A percentile compares a stretch with the other conserved stretches of the same genome.
Conservation (phyloP, 2,329 filamentous ascomycete species). For the Xylariaceae sp. region DNA sequence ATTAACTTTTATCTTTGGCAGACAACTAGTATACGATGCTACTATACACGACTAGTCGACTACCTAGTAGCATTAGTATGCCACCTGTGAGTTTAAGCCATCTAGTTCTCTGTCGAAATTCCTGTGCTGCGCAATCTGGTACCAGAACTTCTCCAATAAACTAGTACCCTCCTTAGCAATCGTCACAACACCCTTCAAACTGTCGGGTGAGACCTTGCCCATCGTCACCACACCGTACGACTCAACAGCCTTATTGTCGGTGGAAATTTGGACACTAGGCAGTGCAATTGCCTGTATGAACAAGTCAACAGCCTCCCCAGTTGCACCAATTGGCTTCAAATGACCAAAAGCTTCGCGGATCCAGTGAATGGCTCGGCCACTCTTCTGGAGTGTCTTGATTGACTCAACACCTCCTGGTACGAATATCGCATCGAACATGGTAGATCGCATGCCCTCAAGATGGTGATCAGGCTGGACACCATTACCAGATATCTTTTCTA, state of each 20-base stretch:
- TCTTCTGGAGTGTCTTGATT: conserved; percentile 68
- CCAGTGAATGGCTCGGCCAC: conserved; percentile 77
- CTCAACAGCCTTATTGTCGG: conserved; percentile 60
- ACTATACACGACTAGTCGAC: too few relatives aligned
- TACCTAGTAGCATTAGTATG: conserved; percentile 60
- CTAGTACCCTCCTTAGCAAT: conserved; percentile 71
- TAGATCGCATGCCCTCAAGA: conserved; percentile 79
- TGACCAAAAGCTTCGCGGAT: conserved; percentile 83
- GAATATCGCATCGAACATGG: conserved; percentile 82
- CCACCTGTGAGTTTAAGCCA: conserved; percentile 70
- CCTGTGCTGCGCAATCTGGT: conserved; percentile 72
- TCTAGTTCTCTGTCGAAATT: conserved; percentile 78
- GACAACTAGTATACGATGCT: too few relatives aligned
- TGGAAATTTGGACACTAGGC: conserved; percentile 51
- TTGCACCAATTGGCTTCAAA: conserved; percentile 78
- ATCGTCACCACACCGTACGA: conserved; percentile 82
- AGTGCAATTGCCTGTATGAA: conserved; percentile 58
- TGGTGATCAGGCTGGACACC: conserved; percentile 76
- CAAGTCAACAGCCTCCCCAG: conserved; percentile 73
- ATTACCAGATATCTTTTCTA: conserved; percentile 57
- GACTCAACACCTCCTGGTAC: conserved; percentile 74
- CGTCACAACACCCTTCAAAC: conserved; percentile 65
- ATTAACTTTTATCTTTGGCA: too few relatives aligned
- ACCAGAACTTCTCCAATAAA: conserved; percentile 76
- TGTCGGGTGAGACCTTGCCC: conserved; percentile 57